Percentiles rank a stretch among this genome's conserved stretches.
Evolutionary conservation across 2,329 filamentous ascomycete species (phyloP).

Genomic region (Xylaria arbuscula): DNA sequence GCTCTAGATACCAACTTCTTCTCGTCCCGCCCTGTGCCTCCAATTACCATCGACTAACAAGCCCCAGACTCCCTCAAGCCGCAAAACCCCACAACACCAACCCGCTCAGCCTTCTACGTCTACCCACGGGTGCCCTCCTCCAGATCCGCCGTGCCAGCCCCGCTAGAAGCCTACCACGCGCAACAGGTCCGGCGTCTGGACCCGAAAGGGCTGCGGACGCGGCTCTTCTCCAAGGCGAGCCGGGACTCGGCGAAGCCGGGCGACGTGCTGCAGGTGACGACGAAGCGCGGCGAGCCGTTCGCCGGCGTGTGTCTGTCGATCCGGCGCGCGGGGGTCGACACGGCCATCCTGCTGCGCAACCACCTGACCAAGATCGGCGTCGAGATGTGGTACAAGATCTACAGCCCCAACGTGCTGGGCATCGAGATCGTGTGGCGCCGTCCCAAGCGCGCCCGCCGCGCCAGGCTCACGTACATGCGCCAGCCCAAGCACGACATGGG

Average conservation of each 20-base stretch:
- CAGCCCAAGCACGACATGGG: constrained; percentile 88
- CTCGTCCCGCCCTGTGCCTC: background rate
- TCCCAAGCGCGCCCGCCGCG: constrained; percentile 85
- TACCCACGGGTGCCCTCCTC: constrained; percentile 68
- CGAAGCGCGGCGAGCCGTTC: constrained; percentile 85
- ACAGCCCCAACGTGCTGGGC: constrained; percentile 86
- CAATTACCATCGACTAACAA: background rate
- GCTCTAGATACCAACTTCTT: background rate
- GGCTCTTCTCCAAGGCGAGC: constrained; percentile 82
- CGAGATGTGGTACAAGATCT: constrained; percentile 98
- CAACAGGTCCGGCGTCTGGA: constrained; percentile 81
- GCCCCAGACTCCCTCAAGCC: constrained; percentile 27
- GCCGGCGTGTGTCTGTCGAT: constrained; percentile 89
- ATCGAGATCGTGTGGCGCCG: constrained; percentile 93
- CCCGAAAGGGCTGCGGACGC: constrained; percentile 82
- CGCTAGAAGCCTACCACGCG: constrained; percentile 73
- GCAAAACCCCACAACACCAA: constrained; percentile 6
- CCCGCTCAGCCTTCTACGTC: constrained; percentile 62
- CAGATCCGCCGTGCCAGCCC: constrained; percentile 69
- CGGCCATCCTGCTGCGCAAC: constrained; percentile 85
- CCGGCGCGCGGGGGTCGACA: constrained; percentile 87
- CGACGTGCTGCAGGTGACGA: constrained; percentile 90
- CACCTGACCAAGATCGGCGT: constrained; percentile 87
- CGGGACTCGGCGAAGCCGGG: constrained; percentile 83
- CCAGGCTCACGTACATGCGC: constrained; percentile 90